Percentiles rank a stretch among this genome's conserved stretches.
Evolutionary conservation across 371 early-diverging fungal species (phyloP).

Genomic region (Mortierella sp.): DNA sequence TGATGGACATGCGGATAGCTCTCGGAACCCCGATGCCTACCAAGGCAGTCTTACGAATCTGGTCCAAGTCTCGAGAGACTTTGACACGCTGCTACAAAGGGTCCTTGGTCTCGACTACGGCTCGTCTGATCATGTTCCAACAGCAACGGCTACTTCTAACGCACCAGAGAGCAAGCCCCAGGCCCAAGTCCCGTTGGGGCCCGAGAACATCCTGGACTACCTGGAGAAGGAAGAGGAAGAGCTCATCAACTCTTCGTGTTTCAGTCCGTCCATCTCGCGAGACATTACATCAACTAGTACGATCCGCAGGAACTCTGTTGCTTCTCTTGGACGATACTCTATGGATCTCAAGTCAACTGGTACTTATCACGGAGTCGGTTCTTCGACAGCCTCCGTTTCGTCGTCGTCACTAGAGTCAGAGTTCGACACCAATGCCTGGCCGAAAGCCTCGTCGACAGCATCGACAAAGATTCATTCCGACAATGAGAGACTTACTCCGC

Average conservation of each 20-base stretch:
- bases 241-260: neutral
- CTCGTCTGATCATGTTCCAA: neutral
- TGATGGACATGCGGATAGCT: neutral
- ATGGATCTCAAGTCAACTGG: neutral
- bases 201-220: slow-evolving; percentile 18
- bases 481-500: neutral
- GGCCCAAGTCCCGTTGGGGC: neutral
- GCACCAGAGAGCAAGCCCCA: neutral
- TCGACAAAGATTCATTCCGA: neutral
- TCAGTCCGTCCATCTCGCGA: slow-evolving; percentile 32
- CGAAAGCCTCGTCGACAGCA: neutral
- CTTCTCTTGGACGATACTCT: neutral
- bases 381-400: neutral
- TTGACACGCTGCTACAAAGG: slow-evolving; percentile 31
- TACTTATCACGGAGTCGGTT: slow-evolving; percentile 4
- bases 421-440: slow-evolving; percentile 22
- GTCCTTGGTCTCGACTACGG: slow-evolving; percentile 20
- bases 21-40: neutral
- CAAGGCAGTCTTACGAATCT: slow-evolving; percentile 34
- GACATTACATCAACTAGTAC: slow-evolving; percentile 33
- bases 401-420: neutral
- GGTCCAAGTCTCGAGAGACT: slow-evolving; percentile 24
- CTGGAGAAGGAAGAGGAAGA: slow-evolving; percentile 31
- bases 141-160: too few species aligned
- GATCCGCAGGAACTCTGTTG: slow-evolving; percentile 15